Conservation (phyloP, 768 basidiomycete genomes). For the Lactarius vividus region DNA sequence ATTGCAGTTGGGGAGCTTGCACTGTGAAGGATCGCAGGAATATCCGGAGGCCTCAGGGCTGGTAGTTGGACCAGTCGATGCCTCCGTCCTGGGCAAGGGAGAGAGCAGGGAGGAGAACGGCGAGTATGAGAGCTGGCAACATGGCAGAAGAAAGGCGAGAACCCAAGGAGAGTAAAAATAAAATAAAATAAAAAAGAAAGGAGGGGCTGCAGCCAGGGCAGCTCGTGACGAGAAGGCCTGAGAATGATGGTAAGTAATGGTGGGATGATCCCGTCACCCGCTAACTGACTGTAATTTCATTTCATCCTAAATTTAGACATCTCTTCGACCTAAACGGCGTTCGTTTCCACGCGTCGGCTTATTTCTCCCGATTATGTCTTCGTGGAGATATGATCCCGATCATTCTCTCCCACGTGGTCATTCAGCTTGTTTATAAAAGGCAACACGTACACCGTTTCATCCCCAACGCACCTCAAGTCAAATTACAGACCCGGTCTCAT, state of each 20-base stretch:
- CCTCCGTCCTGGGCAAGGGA: slow-evolving; percentile 46
- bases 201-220: neutral
- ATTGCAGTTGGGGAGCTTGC: slow-evolving; percentile 67
- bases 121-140: slow-evolving; percentile 21
- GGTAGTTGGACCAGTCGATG: slow-evolving; percentile 51
- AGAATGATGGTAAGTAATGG: neutral
- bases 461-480: slow-evolving; percentile 29
- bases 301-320: neutral
- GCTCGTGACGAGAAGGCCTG: neutral
- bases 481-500: slow-evolving; percentile 26
- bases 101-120: slow-evolving; percentile 25
- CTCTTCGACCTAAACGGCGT: neutral
- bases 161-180: neutral
- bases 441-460: neutral
- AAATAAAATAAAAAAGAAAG: neutral
- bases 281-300: no score
- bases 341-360: neutral
- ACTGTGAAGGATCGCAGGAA: slow-evolving; percentile 61
- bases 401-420: neutral
- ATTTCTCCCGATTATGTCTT: neutral
- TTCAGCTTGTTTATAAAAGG: neutral
- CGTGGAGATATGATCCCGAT: neutral
- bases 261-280: no score
- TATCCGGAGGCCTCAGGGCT: slow-evolving; percentile 60
- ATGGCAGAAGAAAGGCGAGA: slow-evolving; percentile 8